Base-by-base conservation (phyloP, 1,284 basidiomycete species). In the Trichosporon coremiiforme region DNA sequence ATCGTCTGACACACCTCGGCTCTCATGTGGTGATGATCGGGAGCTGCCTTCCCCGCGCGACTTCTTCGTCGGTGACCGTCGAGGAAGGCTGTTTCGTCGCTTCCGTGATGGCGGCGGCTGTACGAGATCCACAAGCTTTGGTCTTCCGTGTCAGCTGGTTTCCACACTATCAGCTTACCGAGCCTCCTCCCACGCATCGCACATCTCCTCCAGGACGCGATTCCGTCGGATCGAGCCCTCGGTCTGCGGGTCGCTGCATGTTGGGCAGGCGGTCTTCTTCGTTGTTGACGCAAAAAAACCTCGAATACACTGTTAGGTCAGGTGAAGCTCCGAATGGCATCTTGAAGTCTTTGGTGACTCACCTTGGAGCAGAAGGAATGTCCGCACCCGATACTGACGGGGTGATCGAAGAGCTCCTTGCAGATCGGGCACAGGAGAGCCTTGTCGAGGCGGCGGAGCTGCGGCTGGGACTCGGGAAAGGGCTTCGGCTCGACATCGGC, bases 301-400 rank as follows among this genome's bases (percentile, higher is more conserved):
- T 13, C 79, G 73, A 20, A 82, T 82, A 60, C 81, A 82, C 81
- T 82, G 68, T 1, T 33, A 13, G 10, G 4, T 53, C 36, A 65
- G 65, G 20, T 35, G n/a, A 33, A 25, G 25, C 25, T 25, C 25
- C 25, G 25, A 25, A 25, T 25, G 25, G 25, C 25, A 25, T 25
- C 25, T 25, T 25, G 25, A 25, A 25, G 25, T 25, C 25, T 25
- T 2, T 12, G 12, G 9, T 12, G 13, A 75, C 82, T 70, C 64
- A 82, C 82, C 22, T 78, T 72, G 5, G 82, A 84, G 73, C 82
- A 84, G 77, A 84, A 84, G 1, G 77, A 78, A 68, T 84, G 82
- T 15, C 82, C 82, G 68, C 82, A 84, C 4, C 73, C 66, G 55
- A 84, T 79, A 31, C 74, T 76, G 65, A 84, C 82, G 1, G 82